Evolutionary conservation across 1,284 basidiomycete genomes (phyloP).

Genomic region (Stygiomarasmius scandens): DNA sequence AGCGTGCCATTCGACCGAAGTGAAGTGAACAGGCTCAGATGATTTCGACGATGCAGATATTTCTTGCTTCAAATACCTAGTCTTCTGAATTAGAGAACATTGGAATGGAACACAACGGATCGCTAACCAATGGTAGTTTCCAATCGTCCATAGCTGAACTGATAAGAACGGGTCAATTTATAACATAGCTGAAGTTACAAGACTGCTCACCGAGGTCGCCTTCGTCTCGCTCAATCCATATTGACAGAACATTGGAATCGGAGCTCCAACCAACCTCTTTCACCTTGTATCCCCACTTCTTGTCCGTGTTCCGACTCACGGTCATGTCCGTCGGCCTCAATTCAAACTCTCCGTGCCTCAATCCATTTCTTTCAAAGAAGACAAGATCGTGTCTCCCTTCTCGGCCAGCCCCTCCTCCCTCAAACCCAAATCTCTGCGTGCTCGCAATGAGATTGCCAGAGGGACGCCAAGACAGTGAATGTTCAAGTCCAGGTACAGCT

Average conservation of each 20-base stretch:
- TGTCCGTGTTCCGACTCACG: conserved; percentile 24
- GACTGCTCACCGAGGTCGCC: conserved; percentile 76
- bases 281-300: conserved; percentile 68
- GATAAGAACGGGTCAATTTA: too few species aligned
- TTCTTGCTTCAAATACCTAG: conserved; percentile 91
- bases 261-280: conserved; percentile 86
- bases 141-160: conserved; percentile 95
- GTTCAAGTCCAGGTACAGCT: conserved; percentile 81
- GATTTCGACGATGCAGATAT: conserved; percentile 50
- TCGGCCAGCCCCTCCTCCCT: conserved; percentile 69
- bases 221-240: conserved; percentile 79
- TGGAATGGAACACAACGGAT: neutral
- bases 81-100: conserved; percentile 10
- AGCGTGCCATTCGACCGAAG: conserved; percentile 83
- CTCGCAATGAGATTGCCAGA: conserved; percentile 85
- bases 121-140: conserved; percentile 91
- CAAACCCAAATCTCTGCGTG: conserved; percentile 78
- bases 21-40: conserved; percentile 53
- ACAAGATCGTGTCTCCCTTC: conserved; percentile 84
- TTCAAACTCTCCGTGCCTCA: conserved; percentile 89
- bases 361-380: conserved; percentile 95
- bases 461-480: conserved; percentile 84
- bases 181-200: too few species aligned
- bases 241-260: conserved; percentile 83
- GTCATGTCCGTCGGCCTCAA: conserved; percentile 44